A percentile compares a stretch with the other conserved stretches of the same genome.
These are phyloP conservation scores for Dianthus caryophyllus DNA, from an alignment of 148 eudicot genomes.

Conservation along the genomic window DNA sequence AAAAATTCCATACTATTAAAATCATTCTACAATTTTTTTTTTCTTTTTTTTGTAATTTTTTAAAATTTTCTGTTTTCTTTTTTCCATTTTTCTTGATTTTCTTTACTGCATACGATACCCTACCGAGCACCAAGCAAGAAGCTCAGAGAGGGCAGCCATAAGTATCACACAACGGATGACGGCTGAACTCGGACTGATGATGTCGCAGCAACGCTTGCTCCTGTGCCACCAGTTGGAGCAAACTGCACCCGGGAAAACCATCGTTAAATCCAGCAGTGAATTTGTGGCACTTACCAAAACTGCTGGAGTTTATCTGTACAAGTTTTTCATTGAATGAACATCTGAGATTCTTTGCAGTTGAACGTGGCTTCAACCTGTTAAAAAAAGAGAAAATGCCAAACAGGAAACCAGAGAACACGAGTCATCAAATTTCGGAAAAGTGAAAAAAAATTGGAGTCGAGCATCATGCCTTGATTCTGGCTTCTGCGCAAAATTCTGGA, in stretches of 20 bases:
- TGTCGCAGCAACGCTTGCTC: conserved; percentile 16
- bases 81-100: neutral
- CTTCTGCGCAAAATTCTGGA: conserved; percentile 39
- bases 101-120: neutral
- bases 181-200: conserved; percentile 12
- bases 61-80: neutral
- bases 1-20: neutral
- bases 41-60: neutral
- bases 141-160: neutral
- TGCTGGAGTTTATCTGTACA: conserved; percentile 20
- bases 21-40: neutral
- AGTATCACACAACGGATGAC: conserved; percentile 14
- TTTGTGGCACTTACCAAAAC: conserved; percentile 31
- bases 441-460: conserved; percentile 12
- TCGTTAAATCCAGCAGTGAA: conserved; percentile 31
- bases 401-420: conserved; percentile 31
- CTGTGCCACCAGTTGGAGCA: conserved; percentile 10
- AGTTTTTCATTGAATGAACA: conserved; percentile 5
- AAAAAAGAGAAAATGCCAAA: conserved; percentile 25
- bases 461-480: conserved; percentile 60
- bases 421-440: conserved; percentile 34
- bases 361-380: conserved; percentile 45
- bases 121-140: no score
- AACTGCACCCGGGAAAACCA: conserved; percentile 34
- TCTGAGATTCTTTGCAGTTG: conserved; percentile 21